Conservation (phyloP, 2,329 filamentous ascomycete species). For the Dothistroma pini region DNA sequence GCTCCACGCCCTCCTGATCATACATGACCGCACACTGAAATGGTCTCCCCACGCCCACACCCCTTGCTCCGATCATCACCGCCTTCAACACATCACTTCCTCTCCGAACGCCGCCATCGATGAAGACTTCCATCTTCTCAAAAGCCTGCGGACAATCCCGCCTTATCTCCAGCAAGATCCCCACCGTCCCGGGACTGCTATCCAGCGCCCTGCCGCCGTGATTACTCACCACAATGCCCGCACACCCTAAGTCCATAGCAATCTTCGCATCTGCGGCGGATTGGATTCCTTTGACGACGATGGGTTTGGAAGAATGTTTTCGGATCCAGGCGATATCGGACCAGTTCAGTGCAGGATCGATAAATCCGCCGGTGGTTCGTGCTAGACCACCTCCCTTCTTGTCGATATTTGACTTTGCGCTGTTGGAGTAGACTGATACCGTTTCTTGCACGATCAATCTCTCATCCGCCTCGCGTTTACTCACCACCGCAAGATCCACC, state of each 20-base stretch:
- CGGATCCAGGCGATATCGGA: conserved; percentile 46
- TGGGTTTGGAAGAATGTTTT: conserved; percentile 50
- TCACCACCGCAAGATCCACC: conserved; percentile 55
- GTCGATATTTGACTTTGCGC: conserved; percentile 49
- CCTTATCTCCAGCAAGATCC: conserved; percentile 61
- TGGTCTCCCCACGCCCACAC: conserved; percentile 59
- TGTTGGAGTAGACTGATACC: conserved; percentile 63
- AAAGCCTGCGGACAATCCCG: conserved; percentile 59
- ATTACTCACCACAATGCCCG: conserved; percentile 49
- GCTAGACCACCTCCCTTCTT: conserved; percentile 54
- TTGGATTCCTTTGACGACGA: conserved; percentile 46
- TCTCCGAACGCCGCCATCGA: conserved; percentile 62
- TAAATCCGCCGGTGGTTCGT: conserved; percentile 53
- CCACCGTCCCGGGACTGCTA: conserved; percentile 50
- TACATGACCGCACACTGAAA: conserved; percentile 60
- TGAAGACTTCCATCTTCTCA: conserved; percentile 56
- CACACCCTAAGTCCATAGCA: conserved; percentile 42
- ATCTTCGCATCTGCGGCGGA: conserved; percentile 41
- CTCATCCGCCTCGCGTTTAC: conserved; percentile 53
- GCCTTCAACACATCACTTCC: conserved; percentile 67
- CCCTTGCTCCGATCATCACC: conserved; percentile 60
- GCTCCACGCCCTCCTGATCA: conserved; percentile 51
- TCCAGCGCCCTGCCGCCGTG: conserved; percentile 53
- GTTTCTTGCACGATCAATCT: conserved; percentile 46
- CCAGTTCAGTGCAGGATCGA: conserved; percentile 54